Percentiles rank a stretch among this genome's conserved stretches.
Evolutionary conservation across 2,329 filamentous ascomycete genomes (phyloP).

Genomic region (Hypomyces rosellus): DNA sequence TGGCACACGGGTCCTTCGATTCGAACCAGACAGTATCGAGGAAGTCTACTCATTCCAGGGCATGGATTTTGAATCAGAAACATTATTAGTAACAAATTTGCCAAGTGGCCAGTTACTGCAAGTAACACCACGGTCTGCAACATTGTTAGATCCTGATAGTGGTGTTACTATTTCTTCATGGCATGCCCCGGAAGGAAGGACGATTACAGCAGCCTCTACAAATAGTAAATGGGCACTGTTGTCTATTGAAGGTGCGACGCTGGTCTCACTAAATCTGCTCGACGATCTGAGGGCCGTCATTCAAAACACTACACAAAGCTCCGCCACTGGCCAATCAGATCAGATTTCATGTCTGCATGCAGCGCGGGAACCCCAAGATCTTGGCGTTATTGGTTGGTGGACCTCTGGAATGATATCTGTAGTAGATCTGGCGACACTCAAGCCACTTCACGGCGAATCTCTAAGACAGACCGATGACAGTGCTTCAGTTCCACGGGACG

Average conservation of each 20-base stretch:
- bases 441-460: constrained; percentile 58
- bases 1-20: constrained; percentile 77
- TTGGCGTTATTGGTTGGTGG: constrained; percentile 85
- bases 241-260: constrained; percentile 65
- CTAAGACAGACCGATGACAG: constrained; percentile 57
- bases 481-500: constrained; percentile 73
- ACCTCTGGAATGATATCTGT: constrained; percentile 73
- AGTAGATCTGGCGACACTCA: constrained; percentile 60
- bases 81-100: constrained; percentile 64
- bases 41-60: constrained; percentile 74
- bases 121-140: constrained; percentile 59
- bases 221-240: constrained; percentile 66
- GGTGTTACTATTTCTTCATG: constrained; percentile 52
- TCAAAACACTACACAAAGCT: constrained; percentile 53
- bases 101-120: constrained; percentile 62
- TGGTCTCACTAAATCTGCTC: constrained; percentile 62
- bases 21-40: constrained; percentile 69
- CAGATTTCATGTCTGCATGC: constrained; percentile 84
- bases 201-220: constrained; percentile 72
- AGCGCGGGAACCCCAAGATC: constrained; percentile 52
- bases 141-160: constrained; percentile 56
- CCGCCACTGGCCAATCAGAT: constrained; percentile 36
- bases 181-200: constrained; percentile 41
- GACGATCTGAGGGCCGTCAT: constrained; percentile 51
- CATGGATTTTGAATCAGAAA: constrained; percentile 62